Evolutionary conservation across 768 basidiomycete genomes (phyloP), one percentile per base, ranked within the genome.

Genomic region (Rhizopogon vulgaris): DNA sequence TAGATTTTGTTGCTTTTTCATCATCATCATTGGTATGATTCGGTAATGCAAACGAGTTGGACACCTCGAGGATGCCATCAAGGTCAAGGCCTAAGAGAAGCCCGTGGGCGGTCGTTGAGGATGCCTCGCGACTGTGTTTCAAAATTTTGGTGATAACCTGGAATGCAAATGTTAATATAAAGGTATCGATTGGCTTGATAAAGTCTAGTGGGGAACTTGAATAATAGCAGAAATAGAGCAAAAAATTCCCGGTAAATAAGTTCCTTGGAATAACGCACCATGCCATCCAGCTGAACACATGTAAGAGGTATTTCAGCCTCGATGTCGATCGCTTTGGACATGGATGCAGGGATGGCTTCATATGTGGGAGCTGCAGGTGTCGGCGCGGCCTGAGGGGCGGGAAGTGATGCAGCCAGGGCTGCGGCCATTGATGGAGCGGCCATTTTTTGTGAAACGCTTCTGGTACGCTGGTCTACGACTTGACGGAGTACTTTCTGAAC

Each of bases 111-210:
- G 80, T 79, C n/a, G 82, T 72, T 8, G 84, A 80, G 25, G 79
- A 75, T 12, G 84, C 76, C 64, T 95, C 94, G 46, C 85, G 80
- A 39, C 89, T 82, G 65, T 96, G 94, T 71, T 96, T 95, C 63
- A 94, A 76, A 49, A 97, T 94, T 74, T 95, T 96, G 50, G 89
- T 82, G 52, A 94, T 85, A 49, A 91, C 92, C 94, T 95, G 64
- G 52, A 49, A 53, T 24, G 34, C 27, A 46, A 28, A 32, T n/a
- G 34, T 65, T 52, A 67, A 58, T 37, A 28, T 42, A 41, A 41
- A 12, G 10, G 0, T 11, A 34, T 12, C 11, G 32, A 34, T 34
- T 28, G 28, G 8, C 41, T 46, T 38, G 41, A 53, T 36, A 14
- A 28, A 17, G 17, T 30, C 30, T 12, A 9, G 24, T 17, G 14